Conservation (phyloP, 108 stramenopile species). For the Fragilaria radians region DNA sequence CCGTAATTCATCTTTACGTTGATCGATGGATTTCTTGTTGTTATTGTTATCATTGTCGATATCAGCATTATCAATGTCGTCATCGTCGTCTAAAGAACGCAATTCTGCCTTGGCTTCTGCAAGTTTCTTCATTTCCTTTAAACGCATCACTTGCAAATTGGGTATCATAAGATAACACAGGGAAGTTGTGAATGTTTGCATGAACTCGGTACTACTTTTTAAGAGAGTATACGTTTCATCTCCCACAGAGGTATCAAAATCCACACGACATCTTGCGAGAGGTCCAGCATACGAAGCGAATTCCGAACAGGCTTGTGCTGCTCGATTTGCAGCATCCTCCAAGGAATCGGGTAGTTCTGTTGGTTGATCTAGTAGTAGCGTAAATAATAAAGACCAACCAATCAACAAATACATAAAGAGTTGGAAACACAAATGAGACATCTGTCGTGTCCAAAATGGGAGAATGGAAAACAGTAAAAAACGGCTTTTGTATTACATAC, state of each 20-base stretch:
- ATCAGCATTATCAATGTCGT: slow-evolving; percentile 22
- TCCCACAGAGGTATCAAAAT: slow-evolving; percentile 88
- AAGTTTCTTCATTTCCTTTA: slow-evolving; percentile 49
- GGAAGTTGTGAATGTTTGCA: slow-evolving; percentile 71
- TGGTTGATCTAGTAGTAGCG: not conserved
- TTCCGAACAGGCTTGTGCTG: slow-evolving; percentile 45
- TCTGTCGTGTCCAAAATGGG: no score
- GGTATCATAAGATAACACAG: slow-evolving; percentile 59
- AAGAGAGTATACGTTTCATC: slow-evolving; percentile 90
- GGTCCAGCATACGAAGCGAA: slow-evolving; percentile 16
- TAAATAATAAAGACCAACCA: no score
- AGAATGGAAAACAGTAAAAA: no score
- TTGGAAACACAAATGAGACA: no score
- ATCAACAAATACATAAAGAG: no score
- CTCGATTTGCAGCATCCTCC: slow-evolving; percentile 58
- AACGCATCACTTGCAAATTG: slow-evolving; percentile 45
- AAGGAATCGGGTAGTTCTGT: slow-evolving; percentile 81
- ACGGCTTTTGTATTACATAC: no score
- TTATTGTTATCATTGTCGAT: slow-evolving; percentile 15
- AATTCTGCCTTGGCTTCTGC: slow-evolving; percentile 54
- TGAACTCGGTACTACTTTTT: slow-evolving; percentile 81
- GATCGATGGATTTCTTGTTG: no score
- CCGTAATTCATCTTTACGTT: no score
- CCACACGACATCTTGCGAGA: slow-evolving; percentile 68
- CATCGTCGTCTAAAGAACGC: slow-evolving; percentile 23